Conservation (phyloP, 164 flowering plant species). For the Annona squamosa region DNA sequence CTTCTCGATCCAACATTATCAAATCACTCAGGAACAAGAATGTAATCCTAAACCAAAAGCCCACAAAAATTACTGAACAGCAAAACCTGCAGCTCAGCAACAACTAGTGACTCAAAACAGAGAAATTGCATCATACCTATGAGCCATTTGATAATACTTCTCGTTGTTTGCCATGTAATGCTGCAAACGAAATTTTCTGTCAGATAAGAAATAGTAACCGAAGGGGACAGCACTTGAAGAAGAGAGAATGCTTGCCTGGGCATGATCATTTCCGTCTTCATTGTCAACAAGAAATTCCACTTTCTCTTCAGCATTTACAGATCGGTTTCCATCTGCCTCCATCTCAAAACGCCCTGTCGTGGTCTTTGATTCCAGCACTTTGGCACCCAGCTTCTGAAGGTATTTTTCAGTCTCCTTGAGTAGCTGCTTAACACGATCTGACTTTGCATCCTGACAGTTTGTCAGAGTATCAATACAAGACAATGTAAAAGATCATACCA, state of each 20-base stretch:
- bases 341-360: conserved; percentile 49
- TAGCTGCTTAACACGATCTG: conserved; percentile 92
- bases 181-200: conserved; percentile 39
- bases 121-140: conserved; percentile 46
- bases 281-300: conserved; percentile 46
- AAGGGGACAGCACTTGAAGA: background rate
- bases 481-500: background rate
- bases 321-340: conserved; percentile 54
- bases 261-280: conserved; percentile 90
- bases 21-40: background rate
- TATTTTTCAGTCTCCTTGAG: conserved; percentile 97
- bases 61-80: background rate
- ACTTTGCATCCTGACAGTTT: conserved; percentile 79
- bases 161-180: conserved; percentile 97
- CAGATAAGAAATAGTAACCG: conserved; percentile 1
- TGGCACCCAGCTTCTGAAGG: conserved; percentile 92
- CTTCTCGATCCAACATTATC: too few relatives aligned
- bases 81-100: background rate
- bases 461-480: background rate
- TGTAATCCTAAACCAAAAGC: background rate
- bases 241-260: conserved; percentile 48
- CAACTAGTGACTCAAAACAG: background rate
- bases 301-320: conserved; percentile 35
- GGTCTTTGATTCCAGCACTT: conserved; percentile 73
- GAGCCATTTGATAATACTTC: conserved; percentile 96